Evolutionary conservation across 1,139 yeast species (phyloP).

Genomic region (Diutina scorzettiae): DNA sequence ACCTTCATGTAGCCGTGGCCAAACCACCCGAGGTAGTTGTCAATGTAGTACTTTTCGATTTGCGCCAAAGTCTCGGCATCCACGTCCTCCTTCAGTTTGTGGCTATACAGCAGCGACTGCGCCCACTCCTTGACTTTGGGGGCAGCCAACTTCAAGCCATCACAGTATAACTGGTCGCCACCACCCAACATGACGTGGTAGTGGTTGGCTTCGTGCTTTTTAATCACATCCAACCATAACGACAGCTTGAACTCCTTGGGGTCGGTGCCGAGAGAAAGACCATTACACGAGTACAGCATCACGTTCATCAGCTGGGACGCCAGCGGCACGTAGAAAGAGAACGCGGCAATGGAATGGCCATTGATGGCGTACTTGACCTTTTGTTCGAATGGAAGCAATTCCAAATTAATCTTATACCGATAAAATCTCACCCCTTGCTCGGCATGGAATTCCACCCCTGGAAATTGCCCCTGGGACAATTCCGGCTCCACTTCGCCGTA

Average conservation of each 20-base stretch:
- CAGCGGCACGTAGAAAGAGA: slow-evolving; percentile 48
- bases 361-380: slow-evolving; percentile 37
- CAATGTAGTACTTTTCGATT: slow-evolving; percentile 52
- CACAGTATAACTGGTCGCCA: slow-evolving; percentile 92
- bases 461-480: slow-evolving; percentile 33
- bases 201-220: slow-evolving; percentile 46
- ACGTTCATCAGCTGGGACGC: slow-evolving; percentile 58
- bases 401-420: slow-evolving; percentile 46
- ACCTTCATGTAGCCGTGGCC: slow-evolving; percentile 85
- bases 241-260: slow-evolving; percentile 58
- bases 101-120: slow-evolving; percentile 33
- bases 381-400: slow-evolving; percentile 38
- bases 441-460: slow-evolving; percentile 27
- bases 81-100: slow-evolving; percentile 30
- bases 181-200: slow-evolving; percentile 97
- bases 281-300: slow-evolving; percentile 80
- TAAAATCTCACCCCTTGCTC: slow-evolving; percentile 41
- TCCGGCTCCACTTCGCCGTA: slow-evolving; percentile 19
- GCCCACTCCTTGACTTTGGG: slow-evolving; percentile 53
- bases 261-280: slow-evolving; percentile 71
- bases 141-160: slow-evolving; percentile 56
- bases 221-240: slow-evolving; percentile 76
- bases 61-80: slow-evolving; percentile 39
- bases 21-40: slow-evolving; percentile 76
- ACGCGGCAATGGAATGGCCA: slow-evolving; percentile 10